phyloP scores from a whole-genome alignment of 2,329 filamentous ascomycete genomes.

The Fusarium mexicanum region DNA sequence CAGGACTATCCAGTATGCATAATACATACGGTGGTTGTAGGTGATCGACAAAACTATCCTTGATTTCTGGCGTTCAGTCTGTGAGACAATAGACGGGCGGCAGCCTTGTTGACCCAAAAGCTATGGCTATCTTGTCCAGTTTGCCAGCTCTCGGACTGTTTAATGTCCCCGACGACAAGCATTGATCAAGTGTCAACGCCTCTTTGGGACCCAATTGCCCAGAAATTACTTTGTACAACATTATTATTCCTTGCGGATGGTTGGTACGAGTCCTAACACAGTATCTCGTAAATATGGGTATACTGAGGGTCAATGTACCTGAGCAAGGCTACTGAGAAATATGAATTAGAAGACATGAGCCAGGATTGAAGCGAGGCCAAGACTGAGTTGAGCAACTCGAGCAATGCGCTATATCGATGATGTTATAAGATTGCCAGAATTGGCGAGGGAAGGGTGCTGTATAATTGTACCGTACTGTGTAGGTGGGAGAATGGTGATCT shows the following conservation, averaged over 20 bases:
- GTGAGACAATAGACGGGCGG: not conserved
- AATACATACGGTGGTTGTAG: constrained; percentile 8
- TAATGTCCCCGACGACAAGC: not conserved
- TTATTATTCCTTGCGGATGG: not conserved
- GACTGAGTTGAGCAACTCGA: not conserved
- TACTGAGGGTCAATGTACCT: not conserved
- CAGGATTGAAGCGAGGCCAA: constrained; percentile 1
- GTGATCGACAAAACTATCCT: constrained; percentile 12
- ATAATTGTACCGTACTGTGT: not conserved
- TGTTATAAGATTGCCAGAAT: not conserved
- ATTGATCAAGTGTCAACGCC: not conserved
- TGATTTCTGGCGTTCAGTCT: not conserved
- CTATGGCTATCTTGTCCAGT: not conserved
- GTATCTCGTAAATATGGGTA: not conserved
- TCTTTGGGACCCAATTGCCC: not conserved
- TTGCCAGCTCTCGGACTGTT: not conserved
- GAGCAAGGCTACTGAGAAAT: not conserved
- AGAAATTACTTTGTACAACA: not conserved
- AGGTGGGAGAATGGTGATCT: not conserved
- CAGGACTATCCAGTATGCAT: constrained; percentile 9
- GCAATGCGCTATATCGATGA: constrained; percentile 2
- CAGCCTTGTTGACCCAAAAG: constrained; percentile 10
- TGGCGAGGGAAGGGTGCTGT: not conserved
- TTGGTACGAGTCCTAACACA: not conserved
- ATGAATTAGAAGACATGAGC: not conserved